Base-by-base conservation (phyloP, 495 filamentous ascomycete species). In the Neurospora hispaniola region DNA sequence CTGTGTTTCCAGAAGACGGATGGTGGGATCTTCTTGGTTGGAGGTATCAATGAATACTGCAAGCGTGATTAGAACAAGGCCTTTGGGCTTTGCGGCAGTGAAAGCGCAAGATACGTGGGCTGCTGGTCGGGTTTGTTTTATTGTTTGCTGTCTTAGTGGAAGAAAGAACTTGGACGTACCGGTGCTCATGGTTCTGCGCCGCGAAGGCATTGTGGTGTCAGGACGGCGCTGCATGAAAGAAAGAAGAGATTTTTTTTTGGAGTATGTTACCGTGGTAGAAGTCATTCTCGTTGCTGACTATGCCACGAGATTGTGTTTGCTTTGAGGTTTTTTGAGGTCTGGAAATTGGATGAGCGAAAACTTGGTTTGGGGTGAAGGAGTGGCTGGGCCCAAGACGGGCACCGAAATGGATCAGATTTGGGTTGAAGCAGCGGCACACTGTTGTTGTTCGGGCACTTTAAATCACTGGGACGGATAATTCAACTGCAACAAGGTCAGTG, bases 241-340 rank as follows among this genome's bases (percentile, higher is more conserved):
- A 39, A 48, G 62, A 18, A 66, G 42, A 7, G 75, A 72, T 69
- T 73, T 76, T 73, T 75, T 74, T 68, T 70, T 73, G 35, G 71
- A 20, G 5, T 71, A 44, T 31, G 71, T 74, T 6, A 71, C 70
- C 20, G 72, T 72, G n/a, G 70, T 69, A 1, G 75, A 76, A 40
- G 68, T 69, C 71, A 77, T 75, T 66, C 54, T 35, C 27, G 54
- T 66, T 27, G 54, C 16, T 38, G 54, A 14, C 2, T 35, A 38
- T 27, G 27, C 27, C 27, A 35, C 54, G 14, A 35, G 12, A 35
- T 66, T 18, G 23, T 66, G 54, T 35, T 66, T 66, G 27, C 27
- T 8, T 35, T 12, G 35, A 66, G 4, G 6, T 66, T 35, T 66
- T 16, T 35, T 18, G 11, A 16, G 54, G 54, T 9, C 54, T 14